These are phyloP conservation scores for Lactuca sativa DNA, from an alignment of 129 eudicot species.

Conservation along the genomic window DNA sequence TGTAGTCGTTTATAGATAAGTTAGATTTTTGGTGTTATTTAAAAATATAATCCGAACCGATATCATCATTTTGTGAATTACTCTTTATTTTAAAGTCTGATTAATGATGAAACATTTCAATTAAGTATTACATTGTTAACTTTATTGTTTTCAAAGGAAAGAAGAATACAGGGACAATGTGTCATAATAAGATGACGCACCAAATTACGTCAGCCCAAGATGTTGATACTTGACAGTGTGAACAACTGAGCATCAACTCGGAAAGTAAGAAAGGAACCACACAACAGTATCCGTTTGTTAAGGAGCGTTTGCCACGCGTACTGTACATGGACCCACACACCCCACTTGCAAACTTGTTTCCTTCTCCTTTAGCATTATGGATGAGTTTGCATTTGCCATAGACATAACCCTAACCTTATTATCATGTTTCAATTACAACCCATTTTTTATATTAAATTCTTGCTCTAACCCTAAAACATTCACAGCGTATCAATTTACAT, in stretches of 20 bases:
- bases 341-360: constrained; percentile 28
- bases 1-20: too few relatives aligned
- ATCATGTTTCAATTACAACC: not conserved
- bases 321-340: constrained; percentile 23
- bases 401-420: not conserved
- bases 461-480: not conserved
- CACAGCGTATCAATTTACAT: not conserved
- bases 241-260: not conserved
- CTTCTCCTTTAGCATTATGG: constrained; percentile 26
- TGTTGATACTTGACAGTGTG: constrained; percentile 15
- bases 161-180: not conserved
- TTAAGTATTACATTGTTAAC: too few relatives aligned
- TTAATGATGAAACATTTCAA: not conserved
- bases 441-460: not conserved
- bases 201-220: constrained; percentile 6
- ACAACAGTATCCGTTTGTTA: constrained; percentile 30
- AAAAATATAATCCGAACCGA: too few relatives aligned
- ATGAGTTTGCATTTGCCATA: not conserved
- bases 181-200: constrained; percentile 12
- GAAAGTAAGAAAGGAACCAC: constrained; percentile 26
- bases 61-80: too few relatives aligned
- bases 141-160: too few relatives aligned
- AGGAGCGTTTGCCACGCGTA: constrained; percentile 29
- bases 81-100: too few relatives aligned
- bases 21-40: too few relatives aligned